Evolutionary conservation across 441 rosid genomes (phyloP), one percentile per base, ranked within the genome.

Genomic region (Erysimum cheiri): DNA sequence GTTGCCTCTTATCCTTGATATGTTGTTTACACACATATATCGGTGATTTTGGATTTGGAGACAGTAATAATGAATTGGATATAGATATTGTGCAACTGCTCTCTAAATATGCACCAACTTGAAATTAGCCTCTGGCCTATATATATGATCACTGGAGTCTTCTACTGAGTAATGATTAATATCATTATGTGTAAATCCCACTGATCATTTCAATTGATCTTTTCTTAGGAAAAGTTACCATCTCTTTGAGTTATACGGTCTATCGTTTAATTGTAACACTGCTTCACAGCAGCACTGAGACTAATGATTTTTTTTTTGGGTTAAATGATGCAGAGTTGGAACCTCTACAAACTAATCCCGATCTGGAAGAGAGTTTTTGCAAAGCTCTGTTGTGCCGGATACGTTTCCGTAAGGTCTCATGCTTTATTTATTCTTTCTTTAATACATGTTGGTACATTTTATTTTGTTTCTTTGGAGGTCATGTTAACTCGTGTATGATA

Each of bases 401-500:
- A 85, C 93, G 97, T 78, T 95, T 95, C 85, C 98, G 98, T 90
- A 92, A 95, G 99, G 99, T 95, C 91, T 91, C 83, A 74, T 80
- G 85, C 89, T 82, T 75, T 84, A 75, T 88, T 77, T 80, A 49
- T 80, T 70, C 78, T 71, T 76, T 67, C 43, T 46, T n/a, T 58
- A 53, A 33, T 29, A 72, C 24, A 17, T 61, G 37, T 52, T 50
- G 67, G 52, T 74, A 28, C 44, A 29, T 61, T 22, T 22, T 22
- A 22, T 22, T 22, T 22, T 22, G 1, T 22, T 22, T 22, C 24
- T 22, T 22, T 61, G 49, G 76, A 78, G 33, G 60, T 65, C 39
- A 62, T 60, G 52, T 26, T 72, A 69, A 40, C 35, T 17, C 15
- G 67, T 64, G 11, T 36, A 31, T 40, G 19, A 50, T 62, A 52